Evolutionary conservation across 768 basidiomycete species (phyloP), one percentile per base, ranked within the genome.

Genomic region (Agaricus sinodeliciosus): DNA sequence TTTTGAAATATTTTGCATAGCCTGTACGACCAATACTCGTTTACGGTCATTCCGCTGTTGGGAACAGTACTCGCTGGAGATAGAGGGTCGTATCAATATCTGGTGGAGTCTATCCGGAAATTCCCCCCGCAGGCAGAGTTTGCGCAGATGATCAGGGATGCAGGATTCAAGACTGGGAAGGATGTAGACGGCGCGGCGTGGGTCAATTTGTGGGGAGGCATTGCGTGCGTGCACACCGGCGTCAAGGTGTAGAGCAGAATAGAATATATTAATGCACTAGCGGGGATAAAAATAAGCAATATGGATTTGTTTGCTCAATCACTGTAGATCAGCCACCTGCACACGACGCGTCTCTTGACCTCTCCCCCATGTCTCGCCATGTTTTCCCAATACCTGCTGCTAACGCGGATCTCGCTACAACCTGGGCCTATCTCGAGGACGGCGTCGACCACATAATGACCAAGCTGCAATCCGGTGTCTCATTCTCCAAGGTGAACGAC

Each of bases 21-120:
- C 55, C 57, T 90, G 0, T 99, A 99, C 68, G 90, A 94, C 58
- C 85, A 91, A 57, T 98, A 95, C 65, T 97, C 94, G 0, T 99
- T 99, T 77, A 82, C 88, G 0, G 79, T 97, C 55, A 96, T 99
- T 63, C 96, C 96, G 2, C 73, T 95, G 16, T 71, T 99, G 43
- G 96, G 96, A n/a, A 95, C 93, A 16, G 90, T 99, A 59, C 73
- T 99, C n/a, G 90, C 94, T 9, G 89, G 90, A 0, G 95, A 99
- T 69, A 79, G 95, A 18, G 87, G 82, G 18, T 95, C 94, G 5
- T 99, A 99, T 67, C 94, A 97, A 66, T 98, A 99, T 67, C 79
- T 99, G 41, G 92, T 98, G 40, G 96, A 99, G 68, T 96, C 94
- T 9, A 98, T 99, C 61, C 87, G 93, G 39, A 83, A 81, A 60